These are phyloP conservation scores for Microcera coccophila DNA, from an alignment of 2,329 filamentous ascomycete species.

Conservation along the genomic window DNA sequence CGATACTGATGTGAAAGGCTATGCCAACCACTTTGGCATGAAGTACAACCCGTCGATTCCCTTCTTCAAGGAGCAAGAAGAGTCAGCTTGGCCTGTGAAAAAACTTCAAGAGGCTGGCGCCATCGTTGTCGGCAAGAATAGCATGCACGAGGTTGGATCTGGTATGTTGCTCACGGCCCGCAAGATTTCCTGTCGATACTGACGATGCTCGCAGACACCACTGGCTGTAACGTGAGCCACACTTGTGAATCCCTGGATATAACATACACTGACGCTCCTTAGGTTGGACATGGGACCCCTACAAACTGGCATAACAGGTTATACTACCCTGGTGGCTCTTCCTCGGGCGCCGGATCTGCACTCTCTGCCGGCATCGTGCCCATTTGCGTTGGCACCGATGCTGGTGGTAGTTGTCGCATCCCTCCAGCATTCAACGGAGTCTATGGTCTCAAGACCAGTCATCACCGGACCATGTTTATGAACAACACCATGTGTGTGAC, in stretches of 20 bases:
- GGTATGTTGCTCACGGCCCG: conserved; percentile 39
- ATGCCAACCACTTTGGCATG: conserved; percentile 63
- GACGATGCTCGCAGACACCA: conserved; percentile 55
- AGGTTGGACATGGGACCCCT: conserved; percentile 66
- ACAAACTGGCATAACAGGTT: conserved; percentile 70
- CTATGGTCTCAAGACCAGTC: conserved; percentile 76
- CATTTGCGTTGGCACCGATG: conserved; percentile 71
- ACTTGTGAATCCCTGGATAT: background rate
- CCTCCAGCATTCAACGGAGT: conserved; percentile 73
- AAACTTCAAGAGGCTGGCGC: conserved; percentile 72
- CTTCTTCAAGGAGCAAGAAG: conserved; percentile 47
- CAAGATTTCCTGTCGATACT: background rate
- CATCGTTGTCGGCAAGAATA: conserved; percentile 69
- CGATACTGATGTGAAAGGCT: conserved; percentile 68
- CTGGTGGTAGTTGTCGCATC: conserved; percentile 71
- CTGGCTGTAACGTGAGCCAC: conserved; percentile 66
- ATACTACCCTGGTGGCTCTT: conserved; percentile 80
- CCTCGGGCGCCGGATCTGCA: conserved; percentile 70
- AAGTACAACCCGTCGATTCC: conserved; percentile 52
- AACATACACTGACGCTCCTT: conserved; percentile 35
- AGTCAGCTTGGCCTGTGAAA: conserved; percentile 66
- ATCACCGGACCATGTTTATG: conserved; percentile 62
- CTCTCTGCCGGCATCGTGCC: conserved; percentile 68
- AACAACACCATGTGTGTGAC: conserved; percentile 57
- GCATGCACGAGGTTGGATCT: conserved; percentile 77